Base-by-base conservation (phyloP, 805 yeast species). In the Dipodascus albidus region DNA sequence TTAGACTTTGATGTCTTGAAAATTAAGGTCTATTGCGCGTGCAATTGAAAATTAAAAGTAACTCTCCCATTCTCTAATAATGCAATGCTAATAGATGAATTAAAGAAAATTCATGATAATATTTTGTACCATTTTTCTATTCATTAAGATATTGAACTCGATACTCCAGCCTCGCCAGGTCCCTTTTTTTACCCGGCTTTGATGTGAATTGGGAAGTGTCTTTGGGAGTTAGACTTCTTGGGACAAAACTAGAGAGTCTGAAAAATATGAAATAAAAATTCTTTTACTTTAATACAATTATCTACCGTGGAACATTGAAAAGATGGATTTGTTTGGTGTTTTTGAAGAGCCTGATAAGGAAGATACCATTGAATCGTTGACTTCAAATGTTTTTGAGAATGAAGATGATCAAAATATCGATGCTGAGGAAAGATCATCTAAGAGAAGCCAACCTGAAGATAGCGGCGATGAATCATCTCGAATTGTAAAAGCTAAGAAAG, bases 241-340 rank as follows among this genome's bases (percentile, higher is more conserved):
- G 33, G 33, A 19, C 21, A 3, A 9, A 14, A 23, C 33, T 19
- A 4, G 38, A 27, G 20, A 27, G 33, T 20, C 17, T 35, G n/a
- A 24, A 44, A 27, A 47, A 33, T 31, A 22, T 22, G 38, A 33
- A 22, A 52, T 38, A 23, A 52, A 52, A 27, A 27, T 6, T 27
- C 11, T 11, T 27, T 27, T 27, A 11, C 33, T 27, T 11, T 6
- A 6, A 27, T 48, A 24, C 20, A 44, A 22, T 47, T 47, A 48
- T 23, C n/a, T 14, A 41, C 22, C 38, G 11, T 21, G 47, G 14
- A 24, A 21, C 23, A 17, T 21, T n/a, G 42, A 17, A 14, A 15
- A 44, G 53, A 62, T 57, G 55, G 68, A 64, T 51, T 52, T 67
- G 42, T 67, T 67, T 51, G 59, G 57, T 33, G 70, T 67, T 38